Base-by-base conservation (phyloP, 441 rosid species). In the Geranium incanum region DNA sequence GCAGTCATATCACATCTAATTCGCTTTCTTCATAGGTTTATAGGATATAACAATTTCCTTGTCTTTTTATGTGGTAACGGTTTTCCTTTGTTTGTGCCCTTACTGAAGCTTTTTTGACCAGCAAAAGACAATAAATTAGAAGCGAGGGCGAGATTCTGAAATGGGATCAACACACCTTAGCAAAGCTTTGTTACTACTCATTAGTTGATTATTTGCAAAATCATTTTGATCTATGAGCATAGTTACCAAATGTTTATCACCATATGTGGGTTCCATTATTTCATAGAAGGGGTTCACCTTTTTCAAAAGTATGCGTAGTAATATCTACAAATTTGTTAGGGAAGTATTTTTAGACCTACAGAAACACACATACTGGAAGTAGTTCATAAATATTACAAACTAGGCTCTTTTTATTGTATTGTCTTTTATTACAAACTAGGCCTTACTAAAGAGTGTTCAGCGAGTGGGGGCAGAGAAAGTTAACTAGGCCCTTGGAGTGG, bases 211-310 rank as follows among this genome's bases (percentile, higher is more conserved):
- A 19, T 60, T 60, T 60, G 13, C 59, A 52, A 60, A 60, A 19
- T 60, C 65, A 60, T 60, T 60, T 6, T 60, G 65, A 60, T 60
- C 36, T 7, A 21, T 7, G 33, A 6, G 9, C 36, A 60, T 21
- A 23, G 65, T 60, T 21, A 60, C 36, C 65, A 60, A 60, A 60
- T 60, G 21, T 6, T 60, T 60, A 60, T 60, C 65, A 19, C 21
- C 12, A 19, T 60, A 60, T 21, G 65, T 9, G 23, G 65, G 65
- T 60, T 21, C 65, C 28, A 19, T 60, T 60, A 60, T 8, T 60
- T 57, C 63, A 57, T 57, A 16, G 23, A 57, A 57, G 23, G 19
- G 19, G 63, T 57, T 57, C 63, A 57, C 18, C 63, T 57, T 57
- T 16, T 19, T 57, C 6, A 0, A 19, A 8, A 57, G 1, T 8